Conservation (phyloP, 371 early-diverging fungal genomes). For the Neoconidiobolus thromboides region DNA sequence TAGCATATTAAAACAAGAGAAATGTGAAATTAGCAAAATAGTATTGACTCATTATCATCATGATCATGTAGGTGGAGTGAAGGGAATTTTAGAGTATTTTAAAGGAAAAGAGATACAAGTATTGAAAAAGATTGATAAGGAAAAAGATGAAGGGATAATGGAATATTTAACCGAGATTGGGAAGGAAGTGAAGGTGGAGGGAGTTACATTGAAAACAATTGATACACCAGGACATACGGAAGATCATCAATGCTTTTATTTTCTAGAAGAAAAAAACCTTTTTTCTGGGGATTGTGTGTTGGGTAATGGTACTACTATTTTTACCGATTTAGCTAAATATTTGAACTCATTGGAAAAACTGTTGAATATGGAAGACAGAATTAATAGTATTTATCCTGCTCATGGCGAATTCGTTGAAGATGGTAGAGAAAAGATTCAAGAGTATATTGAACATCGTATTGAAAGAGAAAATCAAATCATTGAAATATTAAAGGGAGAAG, state of each 20-base stretch:
- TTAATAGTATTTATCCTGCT: constrained; percentile 19
- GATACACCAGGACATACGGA: constrained; percentile 69
- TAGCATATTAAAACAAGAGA: constrained; percentile 23
- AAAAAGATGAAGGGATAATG: constrained; percentile 11
- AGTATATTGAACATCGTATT: constrained; percentile 56
- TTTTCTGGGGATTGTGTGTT: constrained; percentile 71
- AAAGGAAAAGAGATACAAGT: constrained; percentile 11
- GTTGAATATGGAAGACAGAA: constrained; percentile 1
- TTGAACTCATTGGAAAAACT: constrained; percentile 35
- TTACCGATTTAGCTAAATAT: constrained; percentile 49
- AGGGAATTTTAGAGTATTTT: constrained; percentile 11
- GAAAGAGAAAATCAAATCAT: constrained; percentile 58
- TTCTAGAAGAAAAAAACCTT: constrained; percentile 47
- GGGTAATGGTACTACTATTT: constrained; percentile 66
- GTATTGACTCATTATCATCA: constrained; percentile 69
- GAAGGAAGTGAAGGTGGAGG: constrained; percentile 14
- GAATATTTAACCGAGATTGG: constrained; percentile 11
- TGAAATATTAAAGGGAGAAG: constrained; percentile 16
- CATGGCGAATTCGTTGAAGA: constrained; percentile 65
- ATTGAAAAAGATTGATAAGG: constrained; percentile 13
- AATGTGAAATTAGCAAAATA: constrained; percentile 42
- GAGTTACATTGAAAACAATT: constrained; percentile 36
- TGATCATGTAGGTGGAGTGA: constrained; percentile 63
- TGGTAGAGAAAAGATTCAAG: constrained; percentile 27
- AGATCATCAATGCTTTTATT: constrained; percentile 56